Conservation (phyloP, 177 flowering plant species). For the Vitis hybrid region DNA sequence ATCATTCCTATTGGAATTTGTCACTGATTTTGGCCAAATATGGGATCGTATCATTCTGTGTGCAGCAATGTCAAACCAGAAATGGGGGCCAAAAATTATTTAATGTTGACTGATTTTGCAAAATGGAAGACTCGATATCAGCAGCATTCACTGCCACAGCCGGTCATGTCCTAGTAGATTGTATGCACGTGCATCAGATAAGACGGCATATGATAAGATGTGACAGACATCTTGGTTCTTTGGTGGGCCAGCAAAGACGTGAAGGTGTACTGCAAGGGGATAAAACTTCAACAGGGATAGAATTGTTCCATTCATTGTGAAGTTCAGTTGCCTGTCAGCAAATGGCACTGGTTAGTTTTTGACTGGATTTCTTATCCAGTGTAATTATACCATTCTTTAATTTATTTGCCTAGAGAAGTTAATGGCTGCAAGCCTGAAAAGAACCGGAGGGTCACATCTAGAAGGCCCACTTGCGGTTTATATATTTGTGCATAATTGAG, state of each 20-base stretch:
- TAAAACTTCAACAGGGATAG: neutral
- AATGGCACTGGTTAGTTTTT: neutral
- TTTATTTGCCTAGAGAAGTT: neutral
- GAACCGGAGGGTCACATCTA: neutral
- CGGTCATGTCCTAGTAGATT: neutral
- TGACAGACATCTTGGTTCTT: neutral
- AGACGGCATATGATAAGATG: no score
- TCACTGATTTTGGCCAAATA: neutral
- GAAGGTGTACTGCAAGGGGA: neutral
- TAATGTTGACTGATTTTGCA: neutral
- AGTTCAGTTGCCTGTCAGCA: neutral
- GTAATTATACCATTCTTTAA: neutral
- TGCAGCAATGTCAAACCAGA: neutral
- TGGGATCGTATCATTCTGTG: neutral
- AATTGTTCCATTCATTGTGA: neutral
- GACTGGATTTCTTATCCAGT: neutral
- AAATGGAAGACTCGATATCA: neutral
- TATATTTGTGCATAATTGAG: neutral
- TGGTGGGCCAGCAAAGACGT: neutral
- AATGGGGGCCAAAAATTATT: neutral
- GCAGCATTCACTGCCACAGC: neutral
- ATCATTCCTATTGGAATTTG: neutral
- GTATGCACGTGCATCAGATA: neutral
- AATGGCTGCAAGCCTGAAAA: neutral
- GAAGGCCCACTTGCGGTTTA: neutral